Evolutionary conservation across 2,329 filamentous ascomycete genomes (phyloP), one percentile per base, ranked within the genome.

Genomic region (Aspergillus sp.): DNA sequence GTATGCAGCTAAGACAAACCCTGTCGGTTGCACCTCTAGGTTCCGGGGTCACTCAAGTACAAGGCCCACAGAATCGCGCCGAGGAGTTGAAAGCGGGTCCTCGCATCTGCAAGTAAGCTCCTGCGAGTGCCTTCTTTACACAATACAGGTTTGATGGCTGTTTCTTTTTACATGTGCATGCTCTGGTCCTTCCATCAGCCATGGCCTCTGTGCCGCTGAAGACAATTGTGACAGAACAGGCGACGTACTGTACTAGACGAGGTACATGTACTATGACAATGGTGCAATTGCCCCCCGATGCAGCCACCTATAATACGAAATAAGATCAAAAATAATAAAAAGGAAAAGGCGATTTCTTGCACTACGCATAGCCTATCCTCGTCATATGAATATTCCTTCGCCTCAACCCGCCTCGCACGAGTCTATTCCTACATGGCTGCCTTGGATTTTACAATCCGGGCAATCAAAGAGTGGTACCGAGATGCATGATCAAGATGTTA

Each of bases 1-100:
- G 67, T 67, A 70, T 74, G 72, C 70, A 70, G 62, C 70, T 72
- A 73, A 61, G 42, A 56, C 54, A 31, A 63, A 54, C 63, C 65
- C 60, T 64, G 65, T 55, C 56, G 47, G 46, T 42, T 54, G 45
- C 50, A 61, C 62, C 55, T 42, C 45, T 64, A 57, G 56, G 26
- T 56, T 60, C 46, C 52, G 54, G 58, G 57, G 57, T 58, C 18
- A 59, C 54, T 39, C 49, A 54, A 50, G 59, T 46, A 58, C 54
- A 24, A 51, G 55, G 29, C 51, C 58, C 54, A 59, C 60, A 57
- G 55, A 60, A 57, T 58, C 46, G 54, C 55, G 52, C 55, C 50
- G 54, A 52, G 56, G 49, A 57, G 56, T 58, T 60, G 18, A 52
- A 39, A 52, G 59, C 64, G 65, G 69, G 57, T 57, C 63, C 59